A percentile compares a stretch with the other conserved stretches of the same genome.
Conservation (phyloP, 495 filamentous ascomycete genomes). For the Penicillium malachiteum region DNA sequence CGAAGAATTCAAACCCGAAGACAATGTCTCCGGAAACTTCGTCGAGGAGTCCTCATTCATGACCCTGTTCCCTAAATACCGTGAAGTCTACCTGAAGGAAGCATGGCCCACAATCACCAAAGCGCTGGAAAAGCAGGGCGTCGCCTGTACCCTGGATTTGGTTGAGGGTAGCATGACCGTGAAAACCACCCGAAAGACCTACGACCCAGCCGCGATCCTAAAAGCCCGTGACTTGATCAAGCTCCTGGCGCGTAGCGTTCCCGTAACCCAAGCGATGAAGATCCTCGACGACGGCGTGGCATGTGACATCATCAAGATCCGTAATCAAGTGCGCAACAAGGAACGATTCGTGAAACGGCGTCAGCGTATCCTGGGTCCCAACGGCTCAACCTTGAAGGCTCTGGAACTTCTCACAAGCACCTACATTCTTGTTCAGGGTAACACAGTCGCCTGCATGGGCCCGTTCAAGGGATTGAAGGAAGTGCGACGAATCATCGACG, state of each 20-base stretch:
- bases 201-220: constrained; percentile 88
- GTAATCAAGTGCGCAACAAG: constrained; percentile 86
- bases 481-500: constrained; percentile 83
- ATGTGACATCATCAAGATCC: constrained; percentile 92
- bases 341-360: constrained; percentile 96
- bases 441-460: constrained; percentile 91
- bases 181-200: constrained; percentile 93
- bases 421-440: constrained; percentile 96
- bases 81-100: constrained; percentile 88
- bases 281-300: constrained; percentile 90
- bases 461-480: constrained; percentile 91
- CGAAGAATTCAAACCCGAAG: constrained; percentile 78
- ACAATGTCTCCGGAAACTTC: constrained; percentile 85
- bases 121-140: constrained; percentile 74
- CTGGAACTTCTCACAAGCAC: constrained; percentile 91
- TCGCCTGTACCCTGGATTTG: constrained; percentile 87
- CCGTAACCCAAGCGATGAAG: constrained; percentile 82
- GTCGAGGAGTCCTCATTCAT: constrained; percentile 89
- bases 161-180: constrained; percentile 96
- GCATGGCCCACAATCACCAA: constrained; percentile 85
- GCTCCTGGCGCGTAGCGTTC: constrained; percentile 85
- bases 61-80: constrained; percentile 95
- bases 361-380: constrained; percentile 85
- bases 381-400: constrained; percentile 85
- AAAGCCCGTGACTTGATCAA: constrained; percentile 95